Evolutionary conservation across 1,284 basidiomycete species (phyloP), one percentile per base, ranked within the genome.

Genomic region (Pyrrhoderma lamaoense): DNA sequence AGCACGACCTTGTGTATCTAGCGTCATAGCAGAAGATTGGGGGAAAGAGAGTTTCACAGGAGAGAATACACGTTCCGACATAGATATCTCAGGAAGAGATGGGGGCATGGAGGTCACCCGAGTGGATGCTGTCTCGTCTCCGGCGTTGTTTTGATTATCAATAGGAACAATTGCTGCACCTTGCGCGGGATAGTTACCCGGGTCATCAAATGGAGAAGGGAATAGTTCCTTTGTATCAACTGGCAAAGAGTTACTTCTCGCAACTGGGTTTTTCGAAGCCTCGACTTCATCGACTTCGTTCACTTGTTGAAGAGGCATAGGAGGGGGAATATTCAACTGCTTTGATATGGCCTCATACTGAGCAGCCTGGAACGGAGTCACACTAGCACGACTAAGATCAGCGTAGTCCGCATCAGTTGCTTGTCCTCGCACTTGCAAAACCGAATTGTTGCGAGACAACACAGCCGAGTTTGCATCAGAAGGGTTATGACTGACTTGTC

Each of bases 301-400:
- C 11, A 64, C 66, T 18, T 70, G 67, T 19, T 64, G 64, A 42
- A 69, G 57, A 19, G 66, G 64, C 35, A 58, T 60, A 2, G 76
- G 75, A 3, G 73, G 64, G 16, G 68, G 58, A 7, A 71, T 63
- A 52, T 77, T 74, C 42, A 87, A 61, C 16, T 68, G 73, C 56
- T 72, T 70, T 2, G 79, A 77, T 52, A 85, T 85, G 58, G 81
- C 82, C n/a, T 70, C 76, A 58, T 86, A 86, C 62, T 87, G 85
- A 0, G 71, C 73, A 21, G 80, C 83, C 61, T 87, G 85, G 72
- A 73, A 84, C 0, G 85, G 83, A 3, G 83, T 78, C 2, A 85
- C 76, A 58, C 83, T 85, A 13, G 79, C 79, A 35, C 85, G 73
- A 60, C 65, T 69, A 38, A 85, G 67, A 58, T 86, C 79, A 18